Evolutionary conservation across 345 rosid species (phyloP), one percentile per base, ranked within the genome.

Genomic region (Citrus sinensis): DNA sequence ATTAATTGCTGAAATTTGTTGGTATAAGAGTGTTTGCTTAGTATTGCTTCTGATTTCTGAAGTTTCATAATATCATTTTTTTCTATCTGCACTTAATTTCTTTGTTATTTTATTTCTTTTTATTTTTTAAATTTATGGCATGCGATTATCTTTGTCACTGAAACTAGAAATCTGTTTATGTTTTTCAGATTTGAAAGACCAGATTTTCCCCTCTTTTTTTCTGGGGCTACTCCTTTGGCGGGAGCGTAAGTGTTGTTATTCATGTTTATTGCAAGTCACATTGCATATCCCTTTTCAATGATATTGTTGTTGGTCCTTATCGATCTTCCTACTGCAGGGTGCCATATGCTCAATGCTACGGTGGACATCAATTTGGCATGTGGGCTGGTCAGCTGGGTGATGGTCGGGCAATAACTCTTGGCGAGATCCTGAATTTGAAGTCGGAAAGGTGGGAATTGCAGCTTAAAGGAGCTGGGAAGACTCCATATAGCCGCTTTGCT

Each of bases 361-460:
- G 98, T 80, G 99, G 98, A 73, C 98, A 96, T 85, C 98, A 94
- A 77, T 96, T 96, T 87, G 98, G 99, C 71, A 90, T 80, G 87
- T 97, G 98, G 99, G 99, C 98, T 70, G 98, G 98, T 84, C 99
- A 97, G 84, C 86, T 97, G 59, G 99, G 99, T 81, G 99, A 97
- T 83, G 99, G 99, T 35, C 90, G 99, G 78, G 99, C 98, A 80
- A 93, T 97, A 66, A 90, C 98, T 10, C 89, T 97, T 1, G 99
- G 99, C 55, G 98, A 92, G 83, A 79, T 92, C 88, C 76, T 94
- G 60, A 94, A 90, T 85, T 90, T 90, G n/a, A 92, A 86, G 85
- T 84, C 85, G 32, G 91, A 94, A 86, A 90, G 98, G 82, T 97
- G 98, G 99, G 99, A 97, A 69, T 87, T 94, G 85, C 98, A 97